Base-by-base conservation (phyloP, 2,329 filamentous ascomycete genomes). In the Colletotrichum sp. region DNA sequence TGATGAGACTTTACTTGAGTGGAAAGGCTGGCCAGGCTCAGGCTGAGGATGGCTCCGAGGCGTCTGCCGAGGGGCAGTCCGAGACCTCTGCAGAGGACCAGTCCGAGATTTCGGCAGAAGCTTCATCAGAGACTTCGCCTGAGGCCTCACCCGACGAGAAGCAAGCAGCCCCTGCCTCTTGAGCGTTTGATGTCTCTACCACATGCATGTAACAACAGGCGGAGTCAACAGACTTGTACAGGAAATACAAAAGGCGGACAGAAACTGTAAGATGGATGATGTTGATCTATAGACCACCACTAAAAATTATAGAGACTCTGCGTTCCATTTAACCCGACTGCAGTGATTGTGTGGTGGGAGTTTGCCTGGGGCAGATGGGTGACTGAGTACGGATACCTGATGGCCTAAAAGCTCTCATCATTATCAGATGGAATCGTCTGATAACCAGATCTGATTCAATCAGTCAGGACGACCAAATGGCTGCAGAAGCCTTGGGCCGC, bases 1-100 rank as follows among this genome's bases (percentile, higher is more conserved):
- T 86, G 78, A 84, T 86, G 78, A 86, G 83, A 75, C 70, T 91
- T 77, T 85, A 82, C 77, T 81, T 88, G 26, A 87, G 90, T 79
- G 83, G 65, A 39, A 63, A 24, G 30, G 15, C 24, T 32, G 15
- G 59, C 30, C 30, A 32, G 59, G 59, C 26, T 63, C 26, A 13
- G 16, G 59, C 61, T 21, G 32, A 65, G 61, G 21, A 34, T 26
- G 61, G 30, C 9, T 64, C n/a, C 5, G 61, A 43, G 7, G 32
- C 24, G 32, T 15, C 61, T 65, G 32, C 61, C 21, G 61, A 59
- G 55, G 55, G 26, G 43, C 43, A 52, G n/a, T 13, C 43, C 12
- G 43, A 52, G 43, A 52, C 43, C 12, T 52, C 43, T 52, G n/a
- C 43, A 52, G 43, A 52, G 43, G 43, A 52, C 43, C 43, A 24